Conservation (phyloP, 495 filamentous ascomycete species). For the Sordaria brevicollis region DNA sequence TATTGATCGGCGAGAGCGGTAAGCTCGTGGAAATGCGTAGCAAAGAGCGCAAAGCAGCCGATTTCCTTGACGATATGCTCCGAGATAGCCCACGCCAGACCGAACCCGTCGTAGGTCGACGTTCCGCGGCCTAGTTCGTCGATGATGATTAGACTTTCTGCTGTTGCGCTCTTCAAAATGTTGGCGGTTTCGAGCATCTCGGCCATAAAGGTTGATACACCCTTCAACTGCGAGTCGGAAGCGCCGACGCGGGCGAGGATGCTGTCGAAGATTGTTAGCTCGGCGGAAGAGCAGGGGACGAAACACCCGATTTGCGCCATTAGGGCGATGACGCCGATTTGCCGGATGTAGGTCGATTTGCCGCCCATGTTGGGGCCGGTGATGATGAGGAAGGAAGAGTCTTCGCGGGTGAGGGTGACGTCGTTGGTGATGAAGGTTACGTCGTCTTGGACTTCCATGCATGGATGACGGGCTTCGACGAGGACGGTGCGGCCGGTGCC, state of each 20-base stretch:
- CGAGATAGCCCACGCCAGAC: slow-evolving; percentile 95
- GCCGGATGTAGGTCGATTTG: slow-evolving; percentile 97
- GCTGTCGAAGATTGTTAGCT: slow-evolving; percentile 93
- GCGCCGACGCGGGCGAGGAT: slow-evolving; percentile 95
- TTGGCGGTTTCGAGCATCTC: slow-evolving; percentile 99
- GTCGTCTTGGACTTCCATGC: slow-evolving; percentile 99
- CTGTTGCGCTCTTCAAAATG: slow-evolving; percentile 93
- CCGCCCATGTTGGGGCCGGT: slow-evolving; percentile 99
- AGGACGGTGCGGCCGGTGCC: slow-evolving; percentile 85
- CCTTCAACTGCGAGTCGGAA: slow-evolving; percentile 92
- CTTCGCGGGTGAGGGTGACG: slow-evolving; percentile 68
- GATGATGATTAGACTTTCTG: slow-evolving; percentile 92
- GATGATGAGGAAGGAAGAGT: slow-evolving; percentile 89
- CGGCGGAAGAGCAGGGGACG: slow-evolving; percentile 82
- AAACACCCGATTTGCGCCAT: slow-evolving; percentile 98
- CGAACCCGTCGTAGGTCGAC: slow-evolving; percentile 97
- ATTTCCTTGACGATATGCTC: slow-evolving; percentile 97
- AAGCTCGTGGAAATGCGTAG: slow-evolving; percentile 97
- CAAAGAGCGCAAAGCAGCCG: slow-evolving; percentile 84
- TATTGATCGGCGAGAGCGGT: slow-evolving; percentile 81
- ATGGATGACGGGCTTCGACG: slow-evolving; percentile 90
- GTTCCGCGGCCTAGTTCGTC: slow-evolving; percentile 98
- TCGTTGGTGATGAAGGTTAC: slow-evolving; percentile 98
- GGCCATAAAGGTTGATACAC: slow-evolving; percentile 98
- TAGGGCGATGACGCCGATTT: slow-evolving; percentile 92